Evolutionary conservation across 106 monocot genomes (phyloP).

Genomic region (Ottelia alismoides): DNA sequence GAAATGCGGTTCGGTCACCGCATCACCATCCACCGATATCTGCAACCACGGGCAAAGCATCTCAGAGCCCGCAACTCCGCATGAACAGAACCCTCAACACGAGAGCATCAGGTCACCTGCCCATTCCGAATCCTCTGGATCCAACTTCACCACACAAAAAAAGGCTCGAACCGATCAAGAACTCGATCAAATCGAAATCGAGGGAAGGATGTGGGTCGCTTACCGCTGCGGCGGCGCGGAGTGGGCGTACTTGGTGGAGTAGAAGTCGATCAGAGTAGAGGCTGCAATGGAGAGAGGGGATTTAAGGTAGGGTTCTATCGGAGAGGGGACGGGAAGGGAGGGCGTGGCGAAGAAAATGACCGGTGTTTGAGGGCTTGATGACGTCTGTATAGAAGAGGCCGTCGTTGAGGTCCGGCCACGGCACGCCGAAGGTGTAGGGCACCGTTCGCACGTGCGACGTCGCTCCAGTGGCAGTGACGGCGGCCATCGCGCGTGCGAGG

Average conservation of each 20-base stretch:
- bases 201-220: neutral
- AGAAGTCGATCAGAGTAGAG: slow-evolving; percentile 54
- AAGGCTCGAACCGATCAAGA: neutral
- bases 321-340: neutral
- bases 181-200: neutral
- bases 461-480: neutral
- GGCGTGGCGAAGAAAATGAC: neutral
- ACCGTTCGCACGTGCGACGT: no score
- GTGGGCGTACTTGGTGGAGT: slow-evolving; percentile 45
- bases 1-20: slow-evolving; percentile 34
- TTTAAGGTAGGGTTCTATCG: neutral
- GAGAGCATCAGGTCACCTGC: no score
- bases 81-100: no score
- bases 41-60: slow-evolving; percentile 6
- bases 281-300: neutral
- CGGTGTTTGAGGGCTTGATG: slow-evolving; percentile 3
- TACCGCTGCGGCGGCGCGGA: slow-evolving; percentile 65
- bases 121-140: slow-evolving; percentile 59
- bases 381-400: slow-evolving; percentile 13
- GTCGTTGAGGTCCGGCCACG: slow-evolving; percentile 15
- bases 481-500: neutral
- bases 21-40: slow-evolving; percentile 45
- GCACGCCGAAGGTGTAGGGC: slow-evolving; percentile 11
- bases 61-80: neutral
- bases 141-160: slow-evolving; percentile 32